Evolutionary conservation across 1,284 basidiomycete genomes (phyloP), one percentile per base, ranked within the genome.

Genomic region (Meripilus lineatus): DNA sequence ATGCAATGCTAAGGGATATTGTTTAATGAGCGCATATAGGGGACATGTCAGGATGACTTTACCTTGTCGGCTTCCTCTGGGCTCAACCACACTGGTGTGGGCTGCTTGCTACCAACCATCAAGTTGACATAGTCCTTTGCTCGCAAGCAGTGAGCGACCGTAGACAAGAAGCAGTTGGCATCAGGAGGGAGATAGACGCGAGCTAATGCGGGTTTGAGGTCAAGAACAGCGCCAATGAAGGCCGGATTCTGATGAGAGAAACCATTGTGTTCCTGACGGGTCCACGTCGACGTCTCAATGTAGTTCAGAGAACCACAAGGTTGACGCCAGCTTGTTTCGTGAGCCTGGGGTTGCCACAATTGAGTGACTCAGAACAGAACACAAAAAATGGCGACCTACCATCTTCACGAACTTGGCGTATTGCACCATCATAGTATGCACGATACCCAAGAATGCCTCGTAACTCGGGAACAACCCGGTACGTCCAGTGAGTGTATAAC

Each of bases 161-260:
- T 85, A 33, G 83, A 86, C 46, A 93, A 66, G 65, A 85, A 82
- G 55, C 85, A 87, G 64, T 94, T 93, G 26, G 86, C 84, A 59
- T 94, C 92, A n/a, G 90, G 87, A 0, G 92, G 90, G 26, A 94
- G 72, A 63, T 93, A 94, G 32, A 94, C 85, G 13, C 92, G 78
- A 1, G 85, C 86, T 38, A 84, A 71, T 35, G 70, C 66, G 14
- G 85, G 74, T 50, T 91, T 91, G 48, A 93, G 66, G 53, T 82
- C 79, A 47, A 93, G 76, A 25, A 95, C 75, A 1, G 82, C 83
- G 25, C 87, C 86, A 52, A 94, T 90, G 59, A 94, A 87, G 2
- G 84, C 81, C 0, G 89, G 90, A 56, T 91, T 89, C 64, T 92
- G 88, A 59, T 89, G 84, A n/a, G 84, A 86, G 66, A 85, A 89